These are phyloP conservation scores for Phyllosticta citribraziliensis DNA, from an alignment of 2,329 filamentous ascomycete species.

Conservation along the genomic window DNA sequence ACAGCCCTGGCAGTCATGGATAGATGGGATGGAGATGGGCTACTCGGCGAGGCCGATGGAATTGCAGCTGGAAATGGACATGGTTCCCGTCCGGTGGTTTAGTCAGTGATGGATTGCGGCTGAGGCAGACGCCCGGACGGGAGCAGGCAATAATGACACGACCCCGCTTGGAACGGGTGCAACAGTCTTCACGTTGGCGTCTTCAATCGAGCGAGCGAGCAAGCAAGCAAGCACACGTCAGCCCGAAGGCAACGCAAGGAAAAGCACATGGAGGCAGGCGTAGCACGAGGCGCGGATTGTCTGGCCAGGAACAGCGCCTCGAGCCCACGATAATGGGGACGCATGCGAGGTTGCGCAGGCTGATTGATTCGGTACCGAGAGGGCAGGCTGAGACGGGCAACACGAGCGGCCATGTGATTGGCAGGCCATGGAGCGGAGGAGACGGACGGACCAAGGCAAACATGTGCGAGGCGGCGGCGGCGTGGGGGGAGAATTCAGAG, in stretches of 20 bases:
- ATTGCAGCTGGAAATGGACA: too few species aligned
- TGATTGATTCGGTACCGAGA: background rate
- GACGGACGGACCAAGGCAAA: background rate
- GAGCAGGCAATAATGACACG: conserved; percentile 11
- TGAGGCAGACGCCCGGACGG: background rate
- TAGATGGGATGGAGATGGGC: too few species aligned
- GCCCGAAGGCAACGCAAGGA: background rate
- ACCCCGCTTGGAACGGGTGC: conserved; percentile 22
- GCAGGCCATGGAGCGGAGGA: background rate
- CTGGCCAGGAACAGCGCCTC: background rate
- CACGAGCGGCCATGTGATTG: background rate
- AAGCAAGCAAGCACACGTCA: conserved; percentile 4
- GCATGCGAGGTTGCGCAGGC: background rate
- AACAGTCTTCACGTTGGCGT: conserved; percentile 11
- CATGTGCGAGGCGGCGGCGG: background rate
- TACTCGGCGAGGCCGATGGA: too few species aligned
- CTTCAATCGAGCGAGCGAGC: conserved; percentile 11
- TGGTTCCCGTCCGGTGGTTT: background rate
- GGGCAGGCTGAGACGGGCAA: background rate
- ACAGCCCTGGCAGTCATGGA: too few species aligned
- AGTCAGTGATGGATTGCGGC: background rate
- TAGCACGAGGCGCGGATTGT: background rate
- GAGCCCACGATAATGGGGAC: background rate
- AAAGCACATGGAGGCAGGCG: background rate
- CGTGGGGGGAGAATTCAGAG: too few species aligned